Evolutionary conservation across 2,329 filamentous ascomycete species (phyloP), one percentile per base, ranked within the genome.

Genomic region (Metarhizium sp.): DNA sequence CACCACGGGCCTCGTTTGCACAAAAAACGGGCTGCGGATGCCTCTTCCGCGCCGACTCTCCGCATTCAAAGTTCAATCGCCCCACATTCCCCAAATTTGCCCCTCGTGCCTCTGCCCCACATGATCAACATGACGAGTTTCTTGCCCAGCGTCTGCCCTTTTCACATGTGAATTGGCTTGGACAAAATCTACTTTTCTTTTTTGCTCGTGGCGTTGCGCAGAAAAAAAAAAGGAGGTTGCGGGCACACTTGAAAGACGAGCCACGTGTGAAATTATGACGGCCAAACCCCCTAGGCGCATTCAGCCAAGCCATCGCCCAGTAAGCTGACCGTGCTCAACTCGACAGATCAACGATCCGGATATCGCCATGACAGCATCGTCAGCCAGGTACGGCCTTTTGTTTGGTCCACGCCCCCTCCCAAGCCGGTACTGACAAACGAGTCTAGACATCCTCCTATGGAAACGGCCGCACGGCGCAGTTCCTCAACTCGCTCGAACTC

Each of bases 401-500:
- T 34, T 34, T 7, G 6, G 4, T 11, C 6, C 32, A 34, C 32
- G 64, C 52, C 59, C 66, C 32, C 10, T 29, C 36, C 8, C 14
- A 36, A 18, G 20, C 16, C 42, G 14, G 11, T 46, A 46, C 16
- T 52, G 25, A 52, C 40, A 52, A 14, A 16, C 11, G 6, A 18
- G n/a, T 30, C 16, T 36, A 51, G 49, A 32, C n/a, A n/a, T 10
- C 32, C 16, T 60, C 62, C 3, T 71, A 72, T 58, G 67, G 69
- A 32, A 64, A 64, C 53, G 68, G 73, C 49, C 73, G 72, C 58
- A 72, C 71, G 20, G 67, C 71, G 18, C 73, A 77, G 59, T 73
- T 75, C 56, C 69, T 75, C 55, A 73, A 66, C 60, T 72, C 79
- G 60, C 73, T 79, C 59, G 71, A 80, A 59, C 71, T 75, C 59